phyloP scores from a whole-genome alignment of 805 yeast species.

The Pichia phayaonensis region DNA sequence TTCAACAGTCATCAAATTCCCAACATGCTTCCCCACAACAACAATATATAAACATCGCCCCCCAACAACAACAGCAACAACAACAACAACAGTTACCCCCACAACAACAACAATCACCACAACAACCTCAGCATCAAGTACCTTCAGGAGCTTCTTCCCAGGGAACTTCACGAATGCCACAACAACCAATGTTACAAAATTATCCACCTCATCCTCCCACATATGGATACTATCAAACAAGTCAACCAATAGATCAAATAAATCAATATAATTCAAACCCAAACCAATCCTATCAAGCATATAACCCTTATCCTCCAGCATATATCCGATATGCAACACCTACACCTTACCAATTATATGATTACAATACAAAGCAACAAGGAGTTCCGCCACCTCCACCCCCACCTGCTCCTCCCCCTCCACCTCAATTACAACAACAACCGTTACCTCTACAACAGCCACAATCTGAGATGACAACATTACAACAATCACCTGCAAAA shows the following conservation, averaged over 20 bases:
- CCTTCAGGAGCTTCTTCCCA: background rate
- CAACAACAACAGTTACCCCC: conserved; percentile 8
- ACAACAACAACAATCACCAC: too few species aligned
- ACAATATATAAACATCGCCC: conserved; percentile 2
- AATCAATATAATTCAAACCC: background rate
- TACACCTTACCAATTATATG: background rate
- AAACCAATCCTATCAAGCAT: background rate
- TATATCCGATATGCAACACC: background rate
- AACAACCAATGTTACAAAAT: background rate
- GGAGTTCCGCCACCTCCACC: background rate
- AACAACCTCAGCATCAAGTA: conserved; percentile 13
- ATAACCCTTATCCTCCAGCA: background rate
- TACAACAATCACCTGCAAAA: background rate
- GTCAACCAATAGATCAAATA: background rate
- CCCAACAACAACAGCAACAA: conserved; percentile 8
- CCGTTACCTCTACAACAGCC: conserved; percentile 9
- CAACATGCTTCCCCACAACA: conserved; percentile 5
- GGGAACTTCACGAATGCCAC: background rate
- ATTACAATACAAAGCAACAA: background rate
- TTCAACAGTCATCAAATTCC: background rate
- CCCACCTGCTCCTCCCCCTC: conserved; percentile 12
- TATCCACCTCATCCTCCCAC: background rate
- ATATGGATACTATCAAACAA: background rate
- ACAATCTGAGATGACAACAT: background rate
- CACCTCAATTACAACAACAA: conserved; percentile 11